Evolutionary conservation across 2,329 filamentous ascomycete species (phyloP), one percentile per base, ranked within the genome.

Genomic region (Calycina herbarum): DNA sequence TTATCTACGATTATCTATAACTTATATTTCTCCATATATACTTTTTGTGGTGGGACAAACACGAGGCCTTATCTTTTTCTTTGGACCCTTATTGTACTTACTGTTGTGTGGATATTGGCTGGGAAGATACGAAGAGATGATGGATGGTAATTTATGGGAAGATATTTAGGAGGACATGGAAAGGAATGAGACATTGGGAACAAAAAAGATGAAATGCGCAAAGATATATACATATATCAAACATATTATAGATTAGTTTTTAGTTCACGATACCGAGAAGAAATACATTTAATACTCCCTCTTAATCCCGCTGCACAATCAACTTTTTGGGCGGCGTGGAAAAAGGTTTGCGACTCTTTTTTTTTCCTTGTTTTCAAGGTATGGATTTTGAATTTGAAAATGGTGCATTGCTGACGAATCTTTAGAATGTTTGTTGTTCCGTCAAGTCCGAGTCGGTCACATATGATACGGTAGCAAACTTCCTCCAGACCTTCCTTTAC

Each of bases 11-110:
- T 54, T 27, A 24, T 54, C 48, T 54, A 54, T 27, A 24, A 27
- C 48, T 54, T 54, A 54, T 54, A 54, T 54, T 54, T 54, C 48
- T 54, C 20, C 48, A 54, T 54, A 27, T 54, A 54, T 54, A 54
- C 48, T 54, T 54, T 54, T 54, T 54, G 48, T 54, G 45, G 20
- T 54, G 20, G 48, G 48, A 54, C 24, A 27, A 40, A 54, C 11
- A 54, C 20, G 48, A 27, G 48, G 48, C 48, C 48, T 54, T 54
- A 4, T 13, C 3, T 54, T 54, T 54, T 54, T 51, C 45, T 27
- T 54, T 54, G 48, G 48, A 27, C 20, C 11, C 20, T 54, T 54
- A 24, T 24, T 54, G 48, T 54, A 54, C 48, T 27, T 54, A 27
- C 20, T 54, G n/a, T 51, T 51, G 48, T 24, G 48, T 54, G 48